A percentile compares a stretch with the other conserved stretches of the same genome.
phyloP scores from a whole-genome alignment of 345 rosid species.

The Rubroshorea leprosula region DNA sequence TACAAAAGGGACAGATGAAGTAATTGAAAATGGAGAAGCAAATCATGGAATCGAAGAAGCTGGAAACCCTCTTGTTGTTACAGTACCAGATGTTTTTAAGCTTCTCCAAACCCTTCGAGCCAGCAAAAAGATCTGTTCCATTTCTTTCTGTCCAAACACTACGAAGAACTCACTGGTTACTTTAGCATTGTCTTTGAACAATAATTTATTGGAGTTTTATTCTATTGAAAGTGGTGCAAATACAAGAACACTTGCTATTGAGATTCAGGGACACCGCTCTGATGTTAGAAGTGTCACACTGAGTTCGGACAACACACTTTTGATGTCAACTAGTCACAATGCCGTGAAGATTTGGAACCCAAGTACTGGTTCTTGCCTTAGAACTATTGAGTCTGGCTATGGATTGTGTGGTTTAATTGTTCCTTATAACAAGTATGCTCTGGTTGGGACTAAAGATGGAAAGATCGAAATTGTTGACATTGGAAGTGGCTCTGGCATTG shows the following conservation, averaged over 20 bases:
- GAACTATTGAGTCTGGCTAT: slow-evolving; percentile 85
- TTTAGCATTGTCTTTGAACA: slow-evolving; percentile 82
- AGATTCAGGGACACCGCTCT: slow-evolving; percentile 90
- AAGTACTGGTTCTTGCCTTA: slow-evolving; percentile 87
- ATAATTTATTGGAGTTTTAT: slow-evolving; percentile 75
- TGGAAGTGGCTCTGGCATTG: slow-evolving; percentile 71
- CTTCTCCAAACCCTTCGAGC: slow-evolving; percentile 71
- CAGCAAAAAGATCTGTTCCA: slow-evolving; percentile 73
- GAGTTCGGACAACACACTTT: slow-evolving; percentile 74
- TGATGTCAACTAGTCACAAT: slow-evolving; percentile 96
- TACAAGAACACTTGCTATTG: slow-evolving; percentile 59
- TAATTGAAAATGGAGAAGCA: slow-evolving; percentile 34
- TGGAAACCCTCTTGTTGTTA: slow-evolving; percentile 25
- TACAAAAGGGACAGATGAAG: slow-evolving; percentile 38
- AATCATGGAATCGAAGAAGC: slow-evolving; percentile 29
- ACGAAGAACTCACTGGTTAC: slow-evolving; percentile 61
- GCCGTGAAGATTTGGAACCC: slow-evolving; percentile 95
- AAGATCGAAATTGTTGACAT: slow-evolving; percentile 74
- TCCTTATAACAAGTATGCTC: slow-evolving; percentile 74
- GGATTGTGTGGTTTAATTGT: slow-evolving; percentile 87
- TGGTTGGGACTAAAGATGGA: slow-evolving; percentile 94
- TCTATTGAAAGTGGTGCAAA: slow-evolving; percentile 48
- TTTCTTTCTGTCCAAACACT: slow-evolving; percentile 63
- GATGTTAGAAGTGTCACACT: slow-evolving; percentile 90
- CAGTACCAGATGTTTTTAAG: slow-evolving; percentile 76